Base-by-base conservation (phyloP, 805 yeast genomes). In the Pichia phayaonensis region DNA sequence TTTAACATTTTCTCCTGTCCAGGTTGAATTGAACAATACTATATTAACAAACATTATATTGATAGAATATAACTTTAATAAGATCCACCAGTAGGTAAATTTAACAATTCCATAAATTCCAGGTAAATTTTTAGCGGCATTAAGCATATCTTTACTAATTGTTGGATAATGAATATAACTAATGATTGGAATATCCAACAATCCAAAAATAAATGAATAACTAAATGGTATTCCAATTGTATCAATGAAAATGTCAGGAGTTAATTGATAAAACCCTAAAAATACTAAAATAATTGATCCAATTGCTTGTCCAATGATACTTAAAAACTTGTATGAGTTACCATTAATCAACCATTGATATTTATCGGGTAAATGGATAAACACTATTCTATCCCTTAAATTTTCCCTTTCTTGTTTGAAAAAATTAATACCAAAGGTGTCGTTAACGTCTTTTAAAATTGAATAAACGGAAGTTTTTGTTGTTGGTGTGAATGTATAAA, bases 131-230 rank as follows among this genome's bases (percentile, higher is more conserved):
- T 27, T 47, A 2, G 50, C 54, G 4, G 51, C 47, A 3, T 52
- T 59, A 40, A 61, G 51, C 99, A 94, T 94, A 58, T 92, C 98
- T 26, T 72, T 68, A 42, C 95, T 95, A 34, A 94, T 82, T 18
- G 90, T 79, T 1, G 99, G 99, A 70, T 86, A 94, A 68, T 94
- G 99, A n/a, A 89, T 87, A 61, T 94, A 94, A 0, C 96, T 80
- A 23, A 85, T 69, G 26, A 94, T 76, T 0, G 99, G 99, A 27
- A 89, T 70, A 53, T 76, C 74, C 38, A 86, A 72, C 44, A 80
- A 67, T 56, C 71, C 62, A 22, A 75, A 65, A 0, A 86, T 80
- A 22, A 84, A 61, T 2, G 88, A 86, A 65, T 90, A 92, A 23
- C 84, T 71, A 51, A 92, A 94, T 4, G 99, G 97, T 48, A 86